These are phyloP conservation scores for Curvularia sp. DNA, from an alignment of 2,329 filamentous ascomycete genomes.

Conservation along the genomic window DNA sequence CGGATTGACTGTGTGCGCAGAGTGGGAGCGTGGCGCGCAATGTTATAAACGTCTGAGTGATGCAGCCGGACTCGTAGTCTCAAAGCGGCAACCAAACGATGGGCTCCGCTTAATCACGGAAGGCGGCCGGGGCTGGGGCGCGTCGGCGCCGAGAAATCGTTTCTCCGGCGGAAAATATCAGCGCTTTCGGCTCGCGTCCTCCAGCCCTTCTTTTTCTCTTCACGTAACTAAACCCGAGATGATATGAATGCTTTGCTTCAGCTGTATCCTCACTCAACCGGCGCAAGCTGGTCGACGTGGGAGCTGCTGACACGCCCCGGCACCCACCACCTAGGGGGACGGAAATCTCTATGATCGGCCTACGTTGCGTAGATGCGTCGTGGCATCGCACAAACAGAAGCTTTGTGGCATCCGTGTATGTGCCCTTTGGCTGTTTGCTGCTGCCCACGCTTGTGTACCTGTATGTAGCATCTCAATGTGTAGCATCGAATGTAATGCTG, in stretches of 20 bases:
- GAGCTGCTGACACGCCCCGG: slow-evolving; percentile 58
- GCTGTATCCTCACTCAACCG: slow-evolving; percentile 61
- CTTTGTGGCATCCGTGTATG: background rate
- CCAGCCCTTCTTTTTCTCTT: slow-evolving; percentile 54
- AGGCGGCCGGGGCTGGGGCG: slow-evolving; percentile 12
- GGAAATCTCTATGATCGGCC: slow-evolving; percentile 56
- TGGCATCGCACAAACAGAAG: background rate
- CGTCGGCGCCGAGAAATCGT: slow-evolving; percentile 16
- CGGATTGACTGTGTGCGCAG: slow-evolving; percentile 16
- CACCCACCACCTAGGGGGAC: slow-evolving; percentile 57
- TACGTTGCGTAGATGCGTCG: slow-evolving; percentile 41
- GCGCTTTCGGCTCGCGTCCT: slow-evolving; percentile 22
- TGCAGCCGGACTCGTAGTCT: slow-evolving; percentile 33
- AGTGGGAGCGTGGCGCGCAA: slow-evolving; percentile 22
- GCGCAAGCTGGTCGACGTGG: slow-evolving; percentile 57
- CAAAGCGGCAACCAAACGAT: slow-evolving; percentile 34
- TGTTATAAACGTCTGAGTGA: slow-evolving; percentile 27
- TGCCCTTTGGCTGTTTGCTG: slow-evolving; percentile 1
- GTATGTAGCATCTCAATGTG: slow-evolving; percentile 26
- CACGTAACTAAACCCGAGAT: slow-evolving; percentile 78
- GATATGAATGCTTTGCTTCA: slow-evolving; percentile 72
- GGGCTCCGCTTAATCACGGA: slow-evolving; percentile 28
- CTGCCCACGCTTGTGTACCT: background rate
- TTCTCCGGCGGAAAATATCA: slow-evolving; percentile 32
- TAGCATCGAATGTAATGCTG: background rate